Base-by-base conservation (phyloP, 768 basidiomycete species). In the Porphyrellus cyaneotinctus region DNA sequence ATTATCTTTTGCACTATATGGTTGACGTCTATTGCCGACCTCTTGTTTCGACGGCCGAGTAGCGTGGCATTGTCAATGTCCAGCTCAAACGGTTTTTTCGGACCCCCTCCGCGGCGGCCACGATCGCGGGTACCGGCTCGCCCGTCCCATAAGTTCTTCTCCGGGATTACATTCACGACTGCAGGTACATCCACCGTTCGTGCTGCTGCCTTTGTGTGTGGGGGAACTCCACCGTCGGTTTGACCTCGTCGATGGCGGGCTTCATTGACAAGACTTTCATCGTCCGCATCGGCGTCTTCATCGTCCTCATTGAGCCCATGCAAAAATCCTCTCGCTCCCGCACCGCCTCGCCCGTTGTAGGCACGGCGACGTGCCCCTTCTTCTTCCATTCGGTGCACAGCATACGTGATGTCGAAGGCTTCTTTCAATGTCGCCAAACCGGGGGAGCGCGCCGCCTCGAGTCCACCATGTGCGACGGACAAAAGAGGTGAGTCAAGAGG, bases 361-460 rank as follows among this genome's bases (percentile, higher is more conserved):
- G 88, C 91, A 23, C 89, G 80, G 46, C 91, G 76, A 49, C 91
- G 80, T 0, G 89, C 90, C 14, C 94, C 95, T 71, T 99, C 97
- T 70, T 99, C 97, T 68, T 97, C 95, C 95, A 98, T 98, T 17
- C 95, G 85, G 70, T 99, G 97, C 0, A 99, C 97, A 4, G 97
- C 95, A 69, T 97, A 97, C 2, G 97, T 95, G 64, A 99, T 87
- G 69, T 99, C 97, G 71, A 99, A 98, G 4, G 97, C 95, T 67
- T 98, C 97, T 65, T 97, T 98, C 69, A 99, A 83, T 0, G 88
- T 85, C 1, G 92, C 88, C 24, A 98, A 66, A 22, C 97, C 95
- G 3, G 97, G 97, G 46, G 95, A 97, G 37, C 91, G 85, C 7
- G 85, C 88, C 56, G 64, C 53, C 43, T 90, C 88, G 18, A 83